Evolutionary conservation across 2,329 filamentous ascomycete species (phyloP).

Genomic region (Graphilbum sp.): DNA sequence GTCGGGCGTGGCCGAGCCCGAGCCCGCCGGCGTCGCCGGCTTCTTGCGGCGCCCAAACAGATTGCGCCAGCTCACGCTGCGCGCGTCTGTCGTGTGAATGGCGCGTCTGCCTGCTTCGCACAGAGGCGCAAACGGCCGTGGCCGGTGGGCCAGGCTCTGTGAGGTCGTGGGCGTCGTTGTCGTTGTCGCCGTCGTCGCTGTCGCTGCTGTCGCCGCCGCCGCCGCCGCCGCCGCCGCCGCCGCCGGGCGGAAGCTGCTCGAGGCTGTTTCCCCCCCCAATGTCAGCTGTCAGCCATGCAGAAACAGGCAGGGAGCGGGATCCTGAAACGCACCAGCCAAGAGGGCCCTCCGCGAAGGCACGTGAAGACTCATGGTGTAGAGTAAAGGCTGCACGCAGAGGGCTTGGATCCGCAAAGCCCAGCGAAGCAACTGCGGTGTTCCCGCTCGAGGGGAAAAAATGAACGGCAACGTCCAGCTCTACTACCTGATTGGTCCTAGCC

Average conservation of each 20-base stretch:
- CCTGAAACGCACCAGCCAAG: constrained; percentile 34
- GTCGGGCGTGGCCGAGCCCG: constrained; percentile 7
- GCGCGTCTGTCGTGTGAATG: constrained; percentile 7
- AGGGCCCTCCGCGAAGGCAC: constrained; percentile 45
- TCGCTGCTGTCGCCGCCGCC: neutral
- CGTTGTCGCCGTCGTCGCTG: neutral
- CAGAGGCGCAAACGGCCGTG: neutral
- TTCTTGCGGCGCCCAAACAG: constrained; percentile 14
- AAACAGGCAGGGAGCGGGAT: neutral
- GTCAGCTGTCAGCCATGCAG: no score
- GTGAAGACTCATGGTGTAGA: constrained; percentile 42
- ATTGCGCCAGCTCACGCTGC: constrained; percentile 6
- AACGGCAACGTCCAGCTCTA: no score
- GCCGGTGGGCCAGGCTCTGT: neutral
- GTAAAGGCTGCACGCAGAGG: constrained; percentile 1
- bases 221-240: constrained; percentile 11
- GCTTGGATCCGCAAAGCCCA: no score
- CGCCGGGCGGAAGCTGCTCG: constrained; percentile 9
- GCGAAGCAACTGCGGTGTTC: no score
- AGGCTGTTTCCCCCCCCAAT: no score
- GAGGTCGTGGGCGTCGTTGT: neutral
- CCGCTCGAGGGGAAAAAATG: no score
- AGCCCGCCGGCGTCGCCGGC: constrained; percentile 7
- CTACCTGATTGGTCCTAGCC: constrained; percentile 1
- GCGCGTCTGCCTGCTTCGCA: neutral